Evolutionary conservation across 2,329 filamentous ascomycete genomes (phyloP), one percentile per base, ranked within the genome.

Genomic region (Orbilia oligospora): DNA sequence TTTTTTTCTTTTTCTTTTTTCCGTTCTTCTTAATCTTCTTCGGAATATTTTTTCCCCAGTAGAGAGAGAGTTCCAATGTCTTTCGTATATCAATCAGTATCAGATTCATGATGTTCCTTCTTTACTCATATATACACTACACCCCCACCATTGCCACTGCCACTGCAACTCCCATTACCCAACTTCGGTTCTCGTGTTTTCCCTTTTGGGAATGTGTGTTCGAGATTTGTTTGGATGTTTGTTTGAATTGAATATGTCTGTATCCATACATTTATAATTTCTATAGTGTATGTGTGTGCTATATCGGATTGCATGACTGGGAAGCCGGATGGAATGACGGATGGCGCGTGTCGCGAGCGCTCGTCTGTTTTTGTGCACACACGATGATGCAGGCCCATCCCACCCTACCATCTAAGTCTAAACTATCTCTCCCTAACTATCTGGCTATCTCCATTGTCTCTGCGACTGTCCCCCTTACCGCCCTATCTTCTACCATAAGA

Each of bases 331-430:
- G 30, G 56, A 65, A 38, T 56, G 58, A 66, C 71, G 66, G 58
- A 66, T 76, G 66, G 72, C 66, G 65, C 66, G 72, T 38, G 53
- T 71, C 70, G 70, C 51, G 55, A 64, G 71, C 53, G 71, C 70
- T 76, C 71, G 71, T 69, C 71, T 64, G 44, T 71, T 71, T 76
- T 46, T 46, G 44, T 51, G 58, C 55, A 38, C 66, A 58, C 53
- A 36, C 49, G 44, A 44, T 33, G 63, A 38, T 76, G 64, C 65
- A 70, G 63, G 65, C 49, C 55, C 48, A 49, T 65, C 64, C 53
- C 53, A 20, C 53, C 38, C 41, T 27, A 33, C 24, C 38, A n/a
- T 53, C 4, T 18, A n/a, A n/a, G n/a, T n/a, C n/a, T n/a, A n/a
- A n/a, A n/a, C n/a, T n/a, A n/a, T n/a, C n/a, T n/a, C n/a, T n/a